phyloP scores from a whole-genome alignment of 2,329 filamentous ascomycete species.

The Furcasterigmium sp. region DNA sequence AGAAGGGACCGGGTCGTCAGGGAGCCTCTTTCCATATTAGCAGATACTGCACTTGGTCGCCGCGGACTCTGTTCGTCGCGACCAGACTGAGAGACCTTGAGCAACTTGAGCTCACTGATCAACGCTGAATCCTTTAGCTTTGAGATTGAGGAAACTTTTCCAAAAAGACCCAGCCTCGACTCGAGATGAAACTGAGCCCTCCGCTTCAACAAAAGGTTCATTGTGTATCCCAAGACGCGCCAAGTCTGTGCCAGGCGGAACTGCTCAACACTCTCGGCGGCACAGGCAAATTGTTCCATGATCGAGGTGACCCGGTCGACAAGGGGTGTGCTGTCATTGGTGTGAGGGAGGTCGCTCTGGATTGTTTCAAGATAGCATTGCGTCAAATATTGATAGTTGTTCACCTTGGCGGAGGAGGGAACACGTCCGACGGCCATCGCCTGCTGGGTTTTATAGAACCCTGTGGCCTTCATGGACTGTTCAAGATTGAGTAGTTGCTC shows the following conservation, averaged over 20 bases:
- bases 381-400: conserved; percentile 51
- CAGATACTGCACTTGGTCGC: conserved; percentile 19
- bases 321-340: conserved; percentile 29
- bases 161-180: conserved; percentile 34
- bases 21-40: conserved; percentile 24
- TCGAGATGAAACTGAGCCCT: conserved; percentile 55
- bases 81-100: conserved; percentile 18
- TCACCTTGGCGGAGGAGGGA: conserved; percentile 44
- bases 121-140: conserved; percentile 23
- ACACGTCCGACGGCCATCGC: conserved; percentile 57
- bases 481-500: conserved; percentile 49
- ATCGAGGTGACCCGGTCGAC: conserved; percentile 43
- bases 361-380: conserved; percentile 51
- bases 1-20: conserved; percentile 39
- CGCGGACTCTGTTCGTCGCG: conserved; percentile 33
- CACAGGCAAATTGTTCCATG: conserved; percentile 50
- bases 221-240: conserved; percentile 54
- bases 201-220: conserved; percentile 46
- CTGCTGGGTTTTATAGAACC: conserved; percentile 53
- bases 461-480: conserved; percentile 52
- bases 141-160: conserved; percentile 17
- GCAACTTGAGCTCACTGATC: conserved; percentile 17
- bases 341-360: conserved; percentile 39
- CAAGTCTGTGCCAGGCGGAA: conserved; percentile 61
- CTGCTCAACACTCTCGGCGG: conserved; percentile 50